Percentiles rank a stretch among this genome's conserved stretches.
Conservation (phyloP, 2,329 filamentous ascomycete genomes). For the Aspergillus neotritici region DNA sequence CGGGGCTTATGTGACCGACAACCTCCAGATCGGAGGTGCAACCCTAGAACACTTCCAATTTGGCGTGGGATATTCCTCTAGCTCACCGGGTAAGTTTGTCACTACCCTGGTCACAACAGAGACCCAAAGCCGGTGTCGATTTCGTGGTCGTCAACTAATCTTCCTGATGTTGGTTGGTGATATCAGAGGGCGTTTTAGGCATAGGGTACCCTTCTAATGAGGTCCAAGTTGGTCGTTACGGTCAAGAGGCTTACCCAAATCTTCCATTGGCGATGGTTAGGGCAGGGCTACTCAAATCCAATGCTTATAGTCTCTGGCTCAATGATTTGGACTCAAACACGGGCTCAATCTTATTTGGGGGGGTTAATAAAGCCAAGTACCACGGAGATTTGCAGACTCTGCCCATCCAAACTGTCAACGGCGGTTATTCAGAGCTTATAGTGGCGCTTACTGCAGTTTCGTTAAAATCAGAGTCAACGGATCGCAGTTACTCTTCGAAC, state of each 20-base stretch:
- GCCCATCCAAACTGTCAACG: conserved; percentile 54
- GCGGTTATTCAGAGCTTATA: conserved; percentile 57
- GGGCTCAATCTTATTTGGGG: conserved; percentile 69
- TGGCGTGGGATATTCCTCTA: conserved; percentile 53
- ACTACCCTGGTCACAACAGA: too few species aligned
- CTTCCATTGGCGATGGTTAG: conserved; percentile 61
- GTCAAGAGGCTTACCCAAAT: conserved; percentile 57
- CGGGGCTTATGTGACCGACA: conserved; percentile 78
- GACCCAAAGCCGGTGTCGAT: neutral
- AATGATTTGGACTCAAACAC: conserved; percentile 63
- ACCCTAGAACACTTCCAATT: conserved; percentile 52
- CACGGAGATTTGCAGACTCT: conserved; percentile 59
- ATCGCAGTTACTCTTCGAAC: conserved; percentile 28
- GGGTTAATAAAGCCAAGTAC: conserved; percentile 64
- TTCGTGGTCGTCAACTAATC: neutral
- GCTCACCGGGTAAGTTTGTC: conserved; percentile 37
- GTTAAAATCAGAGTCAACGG: conserved; percentile 28
- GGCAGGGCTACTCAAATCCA: conserved; percentile 57
- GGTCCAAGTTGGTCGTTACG: conserved; percentile 45
- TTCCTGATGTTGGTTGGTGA: neutral
- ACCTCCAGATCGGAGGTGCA: conserved; percentile 51
- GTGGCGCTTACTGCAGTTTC: conserved; percentile 61
- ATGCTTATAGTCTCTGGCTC: conserved; percentile 69
- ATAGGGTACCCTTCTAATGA: conserved; percentile 80
- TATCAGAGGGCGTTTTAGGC: conserved; percentile 68